Evolutionary conservation across 352 stramenopile genomes (phyloP), one percentile per base, ranked within the genome.

Genomic region (Saprolegnia parasitica): DNA sequence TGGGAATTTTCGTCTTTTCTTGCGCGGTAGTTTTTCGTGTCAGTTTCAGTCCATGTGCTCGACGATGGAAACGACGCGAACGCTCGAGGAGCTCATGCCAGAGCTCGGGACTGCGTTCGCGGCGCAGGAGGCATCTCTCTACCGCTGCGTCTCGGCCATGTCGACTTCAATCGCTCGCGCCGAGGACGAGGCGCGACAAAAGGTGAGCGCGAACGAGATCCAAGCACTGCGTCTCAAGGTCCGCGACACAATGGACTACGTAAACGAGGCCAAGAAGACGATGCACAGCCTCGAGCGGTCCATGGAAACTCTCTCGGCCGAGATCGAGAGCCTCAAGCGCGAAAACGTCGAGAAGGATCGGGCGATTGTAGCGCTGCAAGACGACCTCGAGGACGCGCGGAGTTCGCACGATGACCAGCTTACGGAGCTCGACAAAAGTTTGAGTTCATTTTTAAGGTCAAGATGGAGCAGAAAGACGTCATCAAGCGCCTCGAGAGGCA

Each of bases 381-480:
- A 24, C 10, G 10, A 54, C 10, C 40, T 37, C 1, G 58, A 52
- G n/a, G 11, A 29, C 18, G 23, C 42, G 18, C 18, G 35, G 21
- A 23, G 3, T 3, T 24, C 58, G 40, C 35, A 54, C 29, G 46
- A 39, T 39, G 20, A 66, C 20, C 40, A 56, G 6, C 18, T 66
- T 24, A 23, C 23, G 2, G 58, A 56, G 24, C 40, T 66, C 5
- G 35, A 66, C 23, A 46, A 42, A 24, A 35, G 29, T 66, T 66
- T 52, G 46, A 56, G 13, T 50, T n/a, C 11, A 18, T 66, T 11
- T 66, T 29, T 1, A 24, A 35, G 18, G 46, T 66, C 9, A 66
- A 66, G 58, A 16, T 26, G 16, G 58, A 66, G 58, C 58, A 66
- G 24, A 66, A 66, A n/a, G 58, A 66, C 21, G 29, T 66, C n/a